These are phyloP conservation scores for Agaricus sinodeliciosus DNA, from an alignment of 768 basidiomycete species.

Conservation along the genomic window DNA sequence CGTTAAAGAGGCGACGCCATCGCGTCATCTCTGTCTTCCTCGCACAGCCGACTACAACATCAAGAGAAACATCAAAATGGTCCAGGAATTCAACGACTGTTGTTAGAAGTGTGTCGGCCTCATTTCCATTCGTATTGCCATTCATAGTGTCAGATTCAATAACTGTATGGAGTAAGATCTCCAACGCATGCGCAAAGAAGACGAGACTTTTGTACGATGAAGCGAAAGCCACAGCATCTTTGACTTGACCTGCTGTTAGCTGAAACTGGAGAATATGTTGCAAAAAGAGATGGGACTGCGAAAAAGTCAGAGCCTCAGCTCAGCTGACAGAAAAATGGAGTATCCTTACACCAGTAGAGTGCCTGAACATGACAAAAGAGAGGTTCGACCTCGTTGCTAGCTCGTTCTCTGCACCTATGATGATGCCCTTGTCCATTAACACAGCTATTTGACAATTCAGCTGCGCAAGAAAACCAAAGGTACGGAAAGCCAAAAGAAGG, in stretches of 20 bases:
- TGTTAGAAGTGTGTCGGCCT: constrained; percentile 43
- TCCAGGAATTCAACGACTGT: constrained; percentile 86
- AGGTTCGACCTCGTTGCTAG: constrained; percentile 66
- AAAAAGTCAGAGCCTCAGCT: neutral
- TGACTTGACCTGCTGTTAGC: constrained; percentile 53
- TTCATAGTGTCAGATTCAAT: constrained; percentile 72
- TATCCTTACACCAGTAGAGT: constrained; percentile 75
- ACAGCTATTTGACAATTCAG: constrained; percentile 53
- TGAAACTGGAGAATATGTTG: constrained; percentile 87
- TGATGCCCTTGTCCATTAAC: constrained; percentile 98
- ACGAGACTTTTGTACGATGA: constrained; percentile 82
- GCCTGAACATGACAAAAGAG: constrained; percentile 87
- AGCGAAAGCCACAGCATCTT: constrained; percentile 82
- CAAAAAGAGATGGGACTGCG: constrained; percentile 87
- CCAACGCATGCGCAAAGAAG: constrained; percentile 90
- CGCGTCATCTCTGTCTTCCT: constrained; percentile 91
- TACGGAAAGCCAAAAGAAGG: neutral
- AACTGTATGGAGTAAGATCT: constrained; percentile 90
- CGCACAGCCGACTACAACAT: constrained; percentile 94
- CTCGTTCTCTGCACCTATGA: constrained; percentile 94
- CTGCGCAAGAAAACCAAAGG: neutral
- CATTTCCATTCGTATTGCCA: constrained; percentile 24
- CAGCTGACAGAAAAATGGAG: neutral
- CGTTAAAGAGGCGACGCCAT: constrained; percentile 84
- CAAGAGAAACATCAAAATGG: constrained; percentile 84